Conservation (phyloP, 257 asterid genomes). For the Ehretia macrophylla region DNA sequence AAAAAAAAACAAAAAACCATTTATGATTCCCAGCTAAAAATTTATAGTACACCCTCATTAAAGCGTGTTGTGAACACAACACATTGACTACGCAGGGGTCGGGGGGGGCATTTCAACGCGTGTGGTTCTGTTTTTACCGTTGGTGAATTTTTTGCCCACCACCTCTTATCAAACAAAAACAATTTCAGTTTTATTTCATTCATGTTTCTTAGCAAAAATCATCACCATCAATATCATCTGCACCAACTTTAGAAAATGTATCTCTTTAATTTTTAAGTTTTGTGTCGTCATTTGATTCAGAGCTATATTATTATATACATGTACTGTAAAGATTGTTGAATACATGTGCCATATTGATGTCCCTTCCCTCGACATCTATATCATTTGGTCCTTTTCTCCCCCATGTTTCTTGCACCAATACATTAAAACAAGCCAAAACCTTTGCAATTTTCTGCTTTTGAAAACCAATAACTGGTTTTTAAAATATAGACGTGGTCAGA, state of each 20-base stretch:
- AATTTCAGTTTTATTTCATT: neutral
- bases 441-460: no score
- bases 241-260: slow-evolving; percentile 26
- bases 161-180: slow-evolving; percentile 1
- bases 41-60: no score
- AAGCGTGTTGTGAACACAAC: no score
- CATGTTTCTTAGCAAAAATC: slow-evolving; percentile 2
- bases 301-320: slow-evolving; percentile 7
- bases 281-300: slow-evolving; percentile 15
- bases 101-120: neutral
- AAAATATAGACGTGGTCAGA: no score
- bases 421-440: no score
- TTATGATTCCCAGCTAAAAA: no score
- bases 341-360: slow-evolving; percentile 43
- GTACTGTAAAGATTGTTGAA: slow-evolving; percentile 42
- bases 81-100: no score
- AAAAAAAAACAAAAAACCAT: no score
- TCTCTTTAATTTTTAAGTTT: slow-evolving; percentile 12
- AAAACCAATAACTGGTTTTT: no score
- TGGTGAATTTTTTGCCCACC: no score
- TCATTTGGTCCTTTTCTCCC: slow-evolving; percentile 23
- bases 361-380: slow-evolving; percentile 29
- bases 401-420: no score
- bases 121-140: slow-evolving; percentile 23
- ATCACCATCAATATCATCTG: no score